Evolutionary conservation across 495 filamentous ascomycete genomes (phyloP).

Genomic region (Penicillium odoratum): DNA sequence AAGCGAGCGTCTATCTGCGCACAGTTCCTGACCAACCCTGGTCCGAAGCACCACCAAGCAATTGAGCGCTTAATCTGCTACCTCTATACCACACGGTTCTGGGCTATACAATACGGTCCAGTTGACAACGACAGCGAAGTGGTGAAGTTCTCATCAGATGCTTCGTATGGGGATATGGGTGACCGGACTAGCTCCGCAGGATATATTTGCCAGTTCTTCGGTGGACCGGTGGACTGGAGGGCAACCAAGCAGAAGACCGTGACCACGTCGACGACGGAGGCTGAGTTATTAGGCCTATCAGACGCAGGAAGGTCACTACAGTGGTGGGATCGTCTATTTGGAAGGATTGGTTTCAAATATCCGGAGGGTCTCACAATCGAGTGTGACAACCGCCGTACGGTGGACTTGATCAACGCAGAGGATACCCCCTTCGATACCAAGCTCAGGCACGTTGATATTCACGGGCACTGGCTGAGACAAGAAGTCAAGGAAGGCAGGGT

Average conservation of each 20-base stretch:
- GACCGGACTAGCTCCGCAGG: conserved; percentile 20
- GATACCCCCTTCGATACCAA: conserved; percentile 13
- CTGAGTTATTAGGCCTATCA: conserved; percentile 16
- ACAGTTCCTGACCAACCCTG: conserved; percentile 24
- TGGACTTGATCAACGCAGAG: conserved; percentile 3
- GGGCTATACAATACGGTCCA: conserved; percentile 8
- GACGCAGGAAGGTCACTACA: conserved; percentile 3
- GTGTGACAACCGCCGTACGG: conserved; percentile 2
- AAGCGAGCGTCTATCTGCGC: conserved; percentile 13
- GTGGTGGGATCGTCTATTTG: conserved; percentile 12
- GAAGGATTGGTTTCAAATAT: neutral
- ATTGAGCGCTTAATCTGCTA: conserved; percentile 20
- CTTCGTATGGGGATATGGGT: conserved; percentile 21
- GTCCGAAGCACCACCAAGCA: conserved; percentile 13
- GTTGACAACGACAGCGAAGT: neutral
- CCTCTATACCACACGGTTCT: conserved; percentile 10
- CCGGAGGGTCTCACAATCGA: neutral
- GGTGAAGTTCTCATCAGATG: conserved; percentile 13
- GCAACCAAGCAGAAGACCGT: conserved; percentile 24
- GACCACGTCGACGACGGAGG: conserved; percentile 12
- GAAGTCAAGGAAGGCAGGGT: conserved; percentile 7
- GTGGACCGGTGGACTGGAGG: conserved; percentile 24
- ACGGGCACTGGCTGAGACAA: conserved; percentile 17
- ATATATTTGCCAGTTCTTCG: conserved; percentile 21
- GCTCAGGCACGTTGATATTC: conserved; percentile 22